Evolutionary conservation across 768 basidiomycete genomes (phyloP).

Genomic region (Boletus tomentosulus): DNA sequence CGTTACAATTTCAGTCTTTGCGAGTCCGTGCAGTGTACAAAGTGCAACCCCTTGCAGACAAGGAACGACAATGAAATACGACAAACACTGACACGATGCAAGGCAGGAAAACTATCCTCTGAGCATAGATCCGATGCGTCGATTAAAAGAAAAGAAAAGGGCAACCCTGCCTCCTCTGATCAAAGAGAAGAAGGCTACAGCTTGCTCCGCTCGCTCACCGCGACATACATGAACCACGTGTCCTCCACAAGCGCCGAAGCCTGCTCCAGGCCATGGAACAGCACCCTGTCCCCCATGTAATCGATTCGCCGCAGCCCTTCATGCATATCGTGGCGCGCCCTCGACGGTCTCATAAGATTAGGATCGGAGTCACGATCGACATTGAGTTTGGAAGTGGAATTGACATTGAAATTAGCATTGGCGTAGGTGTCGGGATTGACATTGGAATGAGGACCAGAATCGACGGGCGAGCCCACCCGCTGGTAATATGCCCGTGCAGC

Average conservation of each 20-base stretch:
- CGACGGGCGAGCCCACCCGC: conserved; percentile 17
- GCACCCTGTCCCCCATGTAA: conserved; percentile 44
- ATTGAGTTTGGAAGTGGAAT: background rate
- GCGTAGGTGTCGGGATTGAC: conserved; percentile 18
- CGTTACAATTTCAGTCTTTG: too few relatives aligned
- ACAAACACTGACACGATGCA: background rate
- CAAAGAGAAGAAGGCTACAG: background rate
- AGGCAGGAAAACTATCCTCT: too few relatives aligned
- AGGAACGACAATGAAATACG: background rate
- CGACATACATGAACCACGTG: conserved; percentile 29
- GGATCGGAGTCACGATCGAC: background rate
- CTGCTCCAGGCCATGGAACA: conserved; percentile 49
- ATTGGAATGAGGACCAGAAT: background rate
- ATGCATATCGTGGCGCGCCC: background rate
- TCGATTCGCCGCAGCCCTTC: conserved; percentile 39
- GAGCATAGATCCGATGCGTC: background rate
- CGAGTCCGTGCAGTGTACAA: too few relatives aligned
- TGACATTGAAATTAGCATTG: conserved; percentile 3
- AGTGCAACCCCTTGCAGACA: background rate
- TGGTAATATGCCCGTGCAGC: conserved; percentile 30
- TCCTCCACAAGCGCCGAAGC: conserved; percentile 46
- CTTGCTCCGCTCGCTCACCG: conserved; percentile 8
- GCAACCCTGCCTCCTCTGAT: background rate
- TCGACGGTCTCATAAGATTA: background rate
- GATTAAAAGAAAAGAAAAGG: background rate